Evolutionary conservation across 768 basidiomycete species (phyloP).

Genomic region (Pleurotus sapidus): DNA sequence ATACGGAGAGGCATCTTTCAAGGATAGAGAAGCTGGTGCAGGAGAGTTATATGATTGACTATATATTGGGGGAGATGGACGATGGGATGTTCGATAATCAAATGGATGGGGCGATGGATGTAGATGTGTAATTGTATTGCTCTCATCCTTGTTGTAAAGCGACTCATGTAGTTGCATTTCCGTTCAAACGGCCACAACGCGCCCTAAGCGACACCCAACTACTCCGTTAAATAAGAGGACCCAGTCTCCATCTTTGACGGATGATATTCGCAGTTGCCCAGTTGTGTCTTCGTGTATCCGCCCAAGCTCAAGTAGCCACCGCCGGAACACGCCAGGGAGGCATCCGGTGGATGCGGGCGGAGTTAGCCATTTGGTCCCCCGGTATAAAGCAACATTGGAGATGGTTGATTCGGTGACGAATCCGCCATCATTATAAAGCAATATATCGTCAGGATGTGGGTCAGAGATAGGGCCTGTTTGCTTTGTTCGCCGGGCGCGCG

Average conservation of each 20-base stretch:
- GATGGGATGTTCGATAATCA: slow-evolving; percentile 60
- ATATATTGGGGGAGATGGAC: slow-evolving; percentile 85
- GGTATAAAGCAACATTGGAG: slow-evolving; percentile 69
- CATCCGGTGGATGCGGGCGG: slow-evolving; percentile 62
- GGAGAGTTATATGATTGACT: slow-evolving; percentile 96
- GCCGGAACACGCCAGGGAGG: slow-evolving; percentile 66
- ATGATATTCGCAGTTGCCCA: slow-evolving; percentile 36
- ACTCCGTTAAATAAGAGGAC: slow-evolving; percentile 74
- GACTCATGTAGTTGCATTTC: neutral
- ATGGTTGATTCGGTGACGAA: slow-evolving; percentile 65
- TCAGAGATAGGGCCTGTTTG: neutral
- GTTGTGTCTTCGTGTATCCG: slow-evolving; percentile 50
- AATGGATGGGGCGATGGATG: slow-evolving; percentile 40
- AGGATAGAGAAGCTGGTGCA: slow-evolving; percentile 85
- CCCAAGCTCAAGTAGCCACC: slow-evolving; percentile 63
- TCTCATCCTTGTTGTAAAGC: no score
- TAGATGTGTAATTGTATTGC: neutral
- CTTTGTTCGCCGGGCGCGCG: slow-evolving; percentile 44
- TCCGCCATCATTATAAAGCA: slow-evolving; percentile 54
- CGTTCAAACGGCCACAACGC: slow-evolving; percentile 18
- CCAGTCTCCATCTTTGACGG: slow-evolving; percentile 52
- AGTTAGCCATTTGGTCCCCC: slow-evolving; percentile 59
- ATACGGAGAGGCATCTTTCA: slow-evolving; percentile 89
- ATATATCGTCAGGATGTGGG: slow-evolving; percentile 53
- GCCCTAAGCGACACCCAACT: slow-evolving; percentile 64